Evolutionary conservation across 208 protist species (phyloP).

Genomic region (Acanthamoeba quina): DNA sequence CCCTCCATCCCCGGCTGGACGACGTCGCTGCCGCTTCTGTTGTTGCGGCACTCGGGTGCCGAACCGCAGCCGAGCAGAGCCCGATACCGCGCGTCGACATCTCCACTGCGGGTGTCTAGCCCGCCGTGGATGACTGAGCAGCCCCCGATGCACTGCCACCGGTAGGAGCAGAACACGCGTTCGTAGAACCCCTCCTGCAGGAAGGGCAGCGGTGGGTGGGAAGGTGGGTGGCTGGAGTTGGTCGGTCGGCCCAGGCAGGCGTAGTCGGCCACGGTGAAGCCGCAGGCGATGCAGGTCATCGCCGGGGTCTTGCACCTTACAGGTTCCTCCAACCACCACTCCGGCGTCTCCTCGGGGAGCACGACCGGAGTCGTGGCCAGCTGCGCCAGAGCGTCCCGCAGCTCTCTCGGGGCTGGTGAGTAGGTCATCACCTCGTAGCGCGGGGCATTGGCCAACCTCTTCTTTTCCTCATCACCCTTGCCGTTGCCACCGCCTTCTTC

Average conservation of each 20-base stretch:
- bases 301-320: neutral
- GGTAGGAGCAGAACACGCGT: neutral
- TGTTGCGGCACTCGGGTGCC: neutral
- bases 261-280: neutral
- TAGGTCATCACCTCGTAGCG: neutral
- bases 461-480: neutral
- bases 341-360: neutral
- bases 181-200: slow-evolving; percentile 35
- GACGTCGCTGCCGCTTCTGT: too few relatives aligned
- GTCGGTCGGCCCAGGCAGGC: neutral
- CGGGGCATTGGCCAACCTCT: neutral
- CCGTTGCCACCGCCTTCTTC: too few relatives aligned
- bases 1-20: neutral
- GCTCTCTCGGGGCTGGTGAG: neutral
- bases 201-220: neutral
- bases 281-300: slow-evolving; percentile 19
- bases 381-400: neutral
- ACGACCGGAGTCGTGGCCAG: neutral
- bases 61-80: slow-evolving; percentile 7
- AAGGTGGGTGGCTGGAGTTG: neutral
- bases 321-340: neutral
- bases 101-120: neutral
- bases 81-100: neutral
- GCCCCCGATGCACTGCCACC: neutral
- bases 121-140: neutral